phyloP scores from a whole-genome alignment of 495 filamentous ascomycete genomes.

The Parathielavia appendiculata region DNA sequence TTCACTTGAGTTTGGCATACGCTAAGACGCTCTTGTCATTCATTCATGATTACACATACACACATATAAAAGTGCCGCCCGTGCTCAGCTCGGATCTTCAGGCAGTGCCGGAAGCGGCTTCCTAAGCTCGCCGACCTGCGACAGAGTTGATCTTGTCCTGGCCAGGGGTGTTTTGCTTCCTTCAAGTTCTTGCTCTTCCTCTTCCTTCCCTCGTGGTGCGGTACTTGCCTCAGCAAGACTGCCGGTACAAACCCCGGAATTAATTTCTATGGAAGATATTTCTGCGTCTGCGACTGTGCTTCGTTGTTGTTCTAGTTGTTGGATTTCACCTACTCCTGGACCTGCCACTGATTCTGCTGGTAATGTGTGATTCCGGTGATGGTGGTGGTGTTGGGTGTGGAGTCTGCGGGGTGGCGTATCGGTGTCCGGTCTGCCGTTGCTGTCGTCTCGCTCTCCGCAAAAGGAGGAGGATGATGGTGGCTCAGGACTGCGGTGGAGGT shows the following conservation, averaged over 20 bases:
- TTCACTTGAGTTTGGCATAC: no score
- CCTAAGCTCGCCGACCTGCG: conserved; percentile 28
- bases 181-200: background rate
- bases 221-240: no score
- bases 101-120: conserved; percentile 52
- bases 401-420: no score
- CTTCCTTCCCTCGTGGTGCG: background rate
- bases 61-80: background rate
- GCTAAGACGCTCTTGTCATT: background rate
- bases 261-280: background rate
- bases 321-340: no score
- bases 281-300: background rate
- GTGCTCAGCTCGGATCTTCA: conserved; percentile 34
- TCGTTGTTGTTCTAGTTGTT: background rate
- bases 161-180: conserved; percentile 1
- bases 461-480: conserved; percentile 3
- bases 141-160: conserved; percentile 4
- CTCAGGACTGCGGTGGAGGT: conserved; percentile 14
- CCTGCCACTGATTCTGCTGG: no score
- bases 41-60: background rate
- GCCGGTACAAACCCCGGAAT: background rate
- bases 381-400: background rate
- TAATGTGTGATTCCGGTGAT: background rate
- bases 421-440: background rate
- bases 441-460: conserved; percentile 8